phyloP scores from a whole-genome alignment of 371 early-diverging fungal species.

The Capillidium heterosporum region DNA sequence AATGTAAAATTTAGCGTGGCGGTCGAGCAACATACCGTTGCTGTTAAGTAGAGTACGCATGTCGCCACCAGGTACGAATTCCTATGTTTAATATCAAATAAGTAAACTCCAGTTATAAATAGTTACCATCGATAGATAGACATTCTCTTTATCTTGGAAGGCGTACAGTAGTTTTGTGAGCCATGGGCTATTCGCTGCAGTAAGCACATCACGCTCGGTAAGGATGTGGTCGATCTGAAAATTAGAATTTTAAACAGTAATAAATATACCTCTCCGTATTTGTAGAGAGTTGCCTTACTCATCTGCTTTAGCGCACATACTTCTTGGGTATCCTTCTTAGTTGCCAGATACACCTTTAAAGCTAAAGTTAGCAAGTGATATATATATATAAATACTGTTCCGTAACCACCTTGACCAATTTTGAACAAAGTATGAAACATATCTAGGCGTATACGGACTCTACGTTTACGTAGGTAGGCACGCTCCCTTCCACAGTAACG shows the following conservation, averaged over 20 bases:
- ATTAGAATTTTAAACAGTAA: background rate
- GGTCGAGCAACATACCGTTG: conserved; percentile 34
- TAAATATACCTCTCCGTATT: conserved; percentile 29
- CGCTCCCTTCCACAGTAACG: conserved; percentile 29
- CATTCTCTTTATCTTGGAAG: conserved; percentile 43
- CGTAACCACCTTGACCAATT: conserved; percentile 75
- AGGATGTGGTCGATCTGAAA: conserved; percentile 33
- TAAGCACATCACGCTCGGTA: conserved; percentile 65
- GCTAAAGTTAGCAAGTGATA: background rate
- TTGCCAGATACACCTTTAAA: conserved; percentile 24
- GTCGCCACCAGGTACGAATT: conserved; percentile 70
- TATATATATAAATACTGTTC: conserved; percentile 20
- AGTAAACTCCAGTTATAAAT: background rate
- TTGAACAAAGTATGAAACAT: conserved; percentile 54
- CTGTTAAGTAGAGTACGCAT: conserved; percentile 41
- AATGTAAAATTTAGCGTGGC: conserved; percentile 43
- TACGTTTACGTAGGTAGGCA: conserved; percentile 31
- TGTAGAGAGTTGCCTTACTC: conserved; percentile 51
- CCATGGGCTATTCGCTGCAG: conserved; percentile 36
- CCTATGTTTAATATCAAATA: conserved; percentile 10
- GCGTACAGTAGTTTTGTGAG: conserved; percentile 49
- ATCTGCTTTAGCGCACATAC: conserved; percentile 77
- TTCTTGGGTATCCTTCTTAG: conserved; percentile 50
- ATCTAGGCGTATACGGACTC: conserved; percentile 34
- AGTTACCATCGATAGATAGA: conserved; percentile 43